Evolutionary conservation across 1,139 yeast species (phyloP).

Genomic region (Geotrichum cucujoidarum): DNA sequence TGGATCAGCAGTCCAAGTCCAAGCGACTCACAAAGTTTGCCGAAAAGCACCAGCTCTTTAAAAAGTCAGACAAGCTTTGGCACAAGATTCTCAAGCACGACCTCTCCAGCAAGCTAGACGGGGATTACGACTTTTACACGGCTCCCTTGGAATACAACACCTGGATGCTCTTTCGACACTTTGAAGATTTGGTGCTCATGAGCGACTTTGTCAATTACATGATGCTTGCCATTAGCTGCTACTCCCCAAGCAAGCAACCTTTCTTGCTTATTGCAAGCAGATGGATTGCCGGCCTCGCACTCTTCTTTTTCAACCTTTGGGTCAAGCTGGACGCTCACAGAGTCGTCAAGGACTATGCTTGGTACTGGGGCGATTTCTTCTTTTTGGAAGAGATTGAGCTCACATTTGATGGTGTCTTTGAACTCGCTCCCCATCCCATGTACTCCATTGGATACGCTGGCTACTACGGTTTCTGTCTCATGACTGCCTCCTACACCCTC

Average conservation of each 20-base stretch:
- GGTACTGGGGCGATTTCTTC: conserved; percentile 96
- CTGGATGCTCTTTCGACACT: conserved; percentile 75
- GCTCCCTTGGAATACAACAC: conserved; percentile 76
- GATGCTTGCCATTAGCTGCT: conserved; percentile 61
- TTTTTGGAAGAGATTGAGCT: conserved; percentile 74
- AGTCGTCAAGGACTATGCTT: conserved; percentile 84
- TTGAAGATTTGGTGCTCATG: conserved; percentile 80
- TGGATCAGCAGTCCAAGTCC: conserved; percentile 63
- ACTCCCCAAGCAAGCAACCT: conserved; percentile 42
- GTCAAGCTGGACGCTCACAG: conserved; percentile 86
- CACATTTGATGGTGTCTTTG: conserved; percentile 86
- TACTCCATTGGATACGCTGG: conserved; percentile 88
- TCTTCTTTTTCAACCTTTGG: conserved; percentile 74
- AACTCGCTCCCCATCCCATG: conserved; percentile 92
- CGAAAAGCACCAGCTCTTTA: conserved; percentile 46
- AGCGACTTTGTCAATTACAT: conserved; percentile 77
- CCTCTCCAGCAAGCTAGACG: conserved; percentile 58
- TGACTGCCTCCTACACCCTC: conserved; percentile 70
- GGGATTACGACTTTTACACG: conserved; percentile 44
- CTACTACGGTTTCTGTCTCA: conserved; percentile 77
- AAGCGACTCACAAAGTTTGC: conserved; percentile 56
- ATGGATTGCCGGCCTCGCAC: conserved; percentile 41
- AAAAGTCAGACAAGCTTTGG: conserved; percentile 32
- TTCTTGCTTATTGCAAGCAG: conserved; percentile 36
- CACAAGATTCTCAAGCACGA: conserved; percentile 47